Evolutionary conservation across 768 basidiomycete genomes (phyloP), one percentile per base, ranked within the genome.

Genomic region (Ramaria sp.): DNA sequence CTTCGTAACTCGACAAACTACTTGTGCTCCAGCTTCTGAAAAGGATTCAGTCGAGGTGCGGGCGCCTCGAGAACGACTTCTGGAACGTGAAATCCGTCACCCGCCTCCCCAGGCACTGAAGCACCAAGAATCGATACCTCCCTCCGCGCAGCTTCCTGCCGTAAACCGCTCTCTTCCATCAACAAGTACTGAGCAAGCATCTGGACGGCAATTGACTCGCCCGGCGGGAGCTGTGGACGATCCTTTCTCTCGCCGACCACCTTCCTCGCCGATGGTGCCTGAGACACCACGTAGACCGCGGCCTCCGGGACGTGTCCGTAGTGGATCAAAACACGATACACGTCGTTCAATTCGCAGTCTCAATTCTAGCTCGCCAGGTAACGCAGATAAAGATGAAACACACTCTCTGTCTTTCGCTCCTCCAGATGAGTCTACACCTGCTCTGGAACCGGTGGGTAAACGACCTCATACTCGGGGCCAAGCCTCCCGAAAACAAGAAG

Each of bases 221-320:
- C 20, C 24, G 13, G 30, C 30, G 30, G 37, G 30, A 20, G 52
- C 8, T 52, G 20, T 15, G 9, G 41, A 51, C 39, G 69, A 75
- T 60, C 25, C 78, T 3, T 82, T 87, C 60, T 73, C 77, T 38
- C 78, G 72, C 57, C 81, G 86, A 0, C 74, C 72, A 0, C 85
- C 85, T 0, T 72, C 70, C 20, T 86, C 83, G 1, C 87, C 86
- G 1, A 67, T 88, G 61, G 82, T 81, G 12, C 57, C 63, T 6
- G 65, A 67, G 9, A 67, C 72, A 1, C 81, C 83, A 0, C 73
- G 76, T 5, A 78, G 75, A 61, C 78, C 78, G 0, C 71, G 70
- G 0, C 79, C 83, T 3, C 87, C 83, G 1, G 69, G 69, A 9
- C 77, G 82, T 38, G 28, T 36, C 15, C 42, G 45, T 20, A 55